phyloP scores from a whole-genome alignment of 2,329 filamentous ascomycete species.

The Bipolaris zeicola region DNA sequence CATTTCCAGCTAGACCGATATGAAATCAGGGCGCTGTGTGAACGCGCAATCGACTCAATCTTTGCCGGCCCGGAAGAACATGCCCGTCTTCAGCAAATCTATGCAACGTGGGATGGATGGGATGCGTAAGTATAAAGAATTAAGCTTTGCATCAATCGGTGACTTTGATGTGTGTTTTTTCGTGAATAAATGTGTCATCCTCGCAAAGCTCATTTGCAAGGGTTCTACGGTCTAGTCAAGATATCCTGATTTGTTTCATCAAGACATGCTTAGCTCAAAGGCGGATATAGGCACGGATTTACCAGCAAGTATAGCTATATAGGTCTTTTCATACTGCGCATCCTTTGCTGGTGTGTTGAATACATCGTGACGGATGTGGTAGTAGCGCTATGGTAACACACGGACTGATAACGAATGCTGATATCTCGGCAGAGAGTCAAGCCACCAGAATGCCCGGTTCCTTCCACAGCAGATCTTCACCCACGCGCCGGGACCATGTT shows the following conservation, averaged over 20 bases:
- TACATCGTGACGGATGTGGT: neutral
- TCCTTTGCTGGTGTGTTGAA: neutral
- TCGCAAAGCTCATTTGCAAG: neutral
- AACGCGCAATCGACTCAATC: constrained; percentile 66
- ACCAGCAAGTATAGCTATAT: no score
- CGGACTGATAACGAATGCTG: neutral
- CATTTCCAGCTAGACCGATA: constrained; percentile 65
- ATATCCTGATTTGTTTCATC: neutral
- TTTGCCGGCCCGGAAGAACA: constrained; percentile 71
- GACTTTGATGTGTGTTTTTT: neutral
- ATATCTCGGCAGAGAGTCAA: neutral
- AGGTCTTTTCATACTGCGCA: neutral
- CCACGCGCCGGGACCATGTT: neutral
- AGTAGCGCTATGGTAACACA: neutral
- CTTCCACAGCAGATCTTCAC: neutral
- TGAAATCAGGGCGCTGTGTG: constrained; percentile 62
- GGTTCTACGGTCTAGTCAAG: neutral
- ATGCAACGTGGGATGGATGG: constrained; percentile 31
- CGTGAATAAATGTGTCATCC: neutral
- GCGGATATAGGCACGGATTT: neutral
- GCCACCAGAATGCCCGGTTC: neutral
- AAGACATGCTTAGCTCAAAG: neutral
- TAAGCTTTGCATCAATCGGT: no score
- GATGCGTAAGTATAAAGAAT: neutral
- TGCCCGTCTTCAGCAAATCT: constrained; percentile 51